A percentile compares a stretch with the other conserved stretches of the same genome.
phyloP scores from a whole-genome alignment of 768 basidiomycete genomes.

The Lyophyllum semitale region DNA sequence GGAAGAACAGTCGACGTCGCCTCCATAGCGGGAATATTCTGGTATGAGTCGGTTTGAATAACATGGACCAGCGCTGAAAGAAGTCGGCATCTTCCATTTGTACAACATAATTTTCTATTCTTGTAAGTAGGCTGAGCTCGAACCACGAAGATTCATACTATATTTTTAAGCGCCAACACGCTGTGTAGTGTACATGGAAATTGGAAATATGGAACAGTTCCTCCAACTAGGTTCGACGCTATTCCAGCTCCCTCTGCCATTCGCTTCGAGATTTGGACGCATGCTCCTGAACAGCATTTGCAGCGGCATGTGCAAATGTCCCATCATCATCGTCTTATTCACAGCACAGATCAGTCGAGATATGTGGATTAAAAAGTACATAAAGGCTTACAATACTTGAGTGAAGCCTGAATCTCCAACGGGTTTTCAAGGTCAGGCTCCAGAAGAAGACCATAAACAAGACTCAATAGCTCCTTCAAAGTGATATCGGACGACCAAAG shows the following conservation, averaged over 20 bases:
- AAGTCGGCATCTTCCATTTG: too few species aligned
- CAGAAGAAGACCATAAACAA: conserved; percentile 24
- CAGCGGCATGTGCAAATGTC: conserved; percentile 28
- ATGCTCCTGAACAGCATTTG: conserved; percentile 23
- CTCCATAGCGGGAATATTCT: too few species aligned
- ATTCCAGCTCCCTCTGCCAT: conserved; percentile 23
- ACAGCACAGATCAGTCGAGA: not conserved
- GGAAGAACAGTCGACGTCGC: too few species aligned
- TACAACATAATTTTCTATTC: too few species aligned
- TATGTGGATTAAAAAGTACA: not conserved
- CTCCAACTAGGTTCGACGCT: not conserved
- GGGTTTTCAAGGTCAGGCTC: conserved; percentile 31
- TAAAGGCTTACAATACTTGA: conserved; percentile 27
- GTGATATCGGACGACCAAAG: conserved; percentile 32
- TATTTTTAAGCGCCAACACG: too few species aligned
- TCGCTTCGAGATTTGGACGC: conserved; percentile 24
- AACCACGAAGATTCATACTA: too few species aligned
- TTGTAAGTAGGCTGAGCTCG: too few species aligned
- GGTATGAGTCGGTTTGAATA: too few species aligned
- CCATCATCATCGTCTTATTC: conserved; percentile 29
- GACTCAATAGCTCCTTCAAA: conserved; percentile 25
- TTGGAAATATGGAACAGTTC: too few species aligned
- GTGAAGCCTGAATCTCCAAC: conserved; percentile 28
- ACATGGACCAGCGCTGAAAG: too few species aligned
- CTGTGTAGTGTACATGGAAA: too few species aligned